Conservation (phyloP, 371 early-diverging fungal genomes). For the Rhizomucor pusillus region DNA sequence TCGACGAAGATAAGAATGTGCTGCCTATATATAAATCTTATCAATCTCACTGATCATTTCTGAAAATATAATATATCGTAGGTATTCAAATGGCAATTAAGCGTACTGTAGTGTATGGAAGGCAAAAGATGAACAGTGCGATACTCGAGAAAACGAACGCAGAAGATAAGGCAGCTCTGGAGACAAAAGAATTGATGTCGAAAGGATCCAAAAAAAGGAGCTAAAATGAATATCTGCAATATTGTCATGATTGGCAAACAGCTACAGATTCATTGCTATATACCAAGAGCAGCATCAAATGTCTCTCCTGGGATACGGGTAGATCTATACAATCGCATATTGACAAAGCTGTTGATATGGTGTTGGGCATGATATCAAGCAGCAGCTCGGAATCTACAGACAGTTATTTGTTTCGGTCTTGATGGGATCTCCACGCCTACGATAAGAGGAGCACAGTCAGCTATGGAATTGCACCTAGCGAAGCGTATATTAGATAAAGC, state of each 20-base stretch:
- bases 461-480: neutral
- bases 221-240: neutral
- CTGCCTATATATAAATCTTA: no score
- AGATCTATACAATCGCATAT: neutral
- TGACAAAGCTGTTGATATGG: neutral
- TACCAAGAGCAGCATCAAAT: neutral
- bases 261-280: neutral
- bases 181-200: neutral
- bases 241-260: neutral
- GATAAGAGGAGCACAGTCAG: neutral
- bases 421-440: neutral
- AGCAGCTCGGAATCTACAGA: neutral
- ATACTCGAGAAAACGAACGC: neutral
- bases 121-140: neutral
- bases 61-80: conserved; percentile 1
- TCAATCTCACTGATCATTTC: no score
- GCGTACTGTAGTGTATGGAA: neutral
- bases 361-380: neutral
- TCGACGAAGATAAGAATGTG: no score
- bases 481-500: neutral
- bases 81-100: neutral
- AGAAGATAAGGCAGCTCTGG: neutral
- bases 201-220: neutral
- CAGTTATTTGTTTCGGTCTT: neutral
- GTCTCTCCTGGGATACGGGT: conserved; percentile 1